A percentile compares a stretch with the other conserved stretches of the same genome.
Evolutionary conservation across 768 basidiomycete species (phyloP).

Genomic region (Guyanaporus albipodus): DNA sequence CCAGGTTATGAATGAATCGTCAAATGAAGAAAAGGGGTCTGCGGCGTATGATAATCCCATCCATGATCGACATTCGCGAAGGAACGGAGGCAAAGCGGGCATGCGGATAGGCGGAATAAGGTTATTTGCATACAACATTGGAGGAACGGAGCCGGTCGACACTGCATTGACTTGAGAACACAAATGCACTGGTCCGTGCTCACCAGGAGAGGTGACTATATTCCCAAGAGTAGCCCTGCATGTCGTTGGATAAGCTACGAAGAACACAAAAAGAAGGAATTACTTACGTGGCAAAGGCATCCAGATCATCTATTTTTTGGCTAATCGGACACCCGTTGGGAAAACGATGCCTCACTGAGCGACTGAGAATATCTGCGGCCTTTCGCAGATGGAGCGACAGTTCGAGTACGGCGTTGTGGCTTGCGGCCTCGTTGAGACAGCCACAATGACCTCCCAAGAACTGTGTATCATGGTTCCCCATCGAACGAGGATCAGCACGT

Average conservation of each 20-base stretch:
- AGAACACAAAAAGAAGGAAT: neutral
- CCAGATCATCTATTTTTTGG: conserved; percentile 48
- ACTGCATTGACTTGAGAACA: conserved; percentile 15
- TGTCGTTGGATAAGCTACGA: conserved; percentile 9
- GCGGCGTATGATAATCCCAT: conserved; percentile 13
- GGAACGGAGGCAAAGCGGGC: conserved; percentile 19
- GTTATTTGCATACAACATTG: conserved; percentile 10
- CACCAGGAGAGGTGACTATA: conserved; percentile 27
- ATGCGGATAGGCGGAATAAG: conserved; percentile 17
- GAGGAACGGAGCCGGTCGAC: neutral
- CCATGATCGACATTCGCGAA: conserved; percentile 20
- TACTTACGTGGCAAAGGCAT: conserved; percentile 50
- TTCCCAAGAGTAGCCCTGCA: conserved; percentile 42
- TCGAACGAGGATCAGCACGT: conserved; percentile 4
- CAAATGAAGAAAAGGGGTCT: conserved; percentile 37
- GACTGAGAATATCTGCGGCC: conserved; percentile 53
- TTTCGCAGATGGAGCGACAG: conserved; percentile 61
- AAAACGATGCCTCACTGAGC: conserved; percentile 38
- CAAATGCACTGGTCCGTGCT: conserved; percentile 11
- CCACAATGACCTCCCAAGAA: conserved; percentile 44
- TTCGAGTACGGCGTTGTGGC: conserved; percentile 59
- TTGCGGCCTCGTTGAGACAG: conserved; percentile 51
- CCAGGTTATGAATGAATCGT: conserved; percentile 64
- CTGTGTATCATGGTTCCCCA: conserved; percentile 14
- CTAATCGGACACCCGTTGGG: conserved; percentile 34